A percentile compares a stretch with the other conserved stretches of the same genome.
Evolutionary conservation across 179 eudicot species (phyloP).

Genomic region (Carnegiea gigantea): DNA sequence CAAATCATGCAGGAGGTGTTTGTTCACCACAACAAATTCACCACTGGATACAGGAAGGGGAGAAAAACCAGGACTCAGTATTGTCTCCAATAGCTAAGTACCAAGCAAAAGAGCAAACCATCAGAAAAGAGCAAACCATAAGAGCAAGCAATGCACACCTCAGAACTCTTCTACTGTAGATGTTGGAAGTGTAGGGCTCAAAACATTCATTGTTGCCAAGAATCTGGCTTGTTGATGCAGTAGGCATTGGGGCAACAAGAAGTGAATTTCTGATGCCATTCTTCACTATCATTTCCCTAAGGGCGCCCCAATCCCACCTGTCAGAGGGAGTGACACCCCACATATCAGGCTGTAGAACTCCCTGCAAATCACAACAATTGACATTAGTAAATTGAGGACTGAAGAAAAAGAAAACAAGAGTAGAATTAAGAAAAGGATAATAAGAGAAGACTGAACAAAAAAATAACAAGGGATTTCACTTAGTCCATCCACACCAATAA

Average conservation of each 20-base stretch:
- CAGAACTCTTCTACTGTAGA: conserved; percentile 83
- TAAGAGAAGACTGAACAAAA: too few relatives aligned
- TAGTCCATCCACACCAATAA: neutral
- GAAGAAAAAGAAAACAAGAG: neutral
- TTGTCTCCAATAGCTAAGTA: neutral
- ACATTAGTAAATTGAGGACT: neutral
- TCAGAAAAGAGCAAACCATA: too few relatives aligned
- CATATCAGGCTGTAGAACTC: conserved; percentile 94
- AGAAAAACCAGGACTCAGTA: neutral
- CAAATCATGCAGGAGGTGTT: conserved; percentile 86
- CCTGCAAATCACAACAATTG: conserved; percentile 40
- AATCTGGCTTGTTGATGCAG: conserved; percentile 94
- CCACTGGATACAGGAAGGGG: conserved; percentile 47
- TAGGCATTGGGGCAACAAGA: conserved; percentile 97
- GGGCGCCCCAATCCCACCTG: conserved; percentile 83
- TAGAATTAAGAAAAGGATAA: too few relatives aligned
- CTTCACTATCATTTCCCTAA: conserved; percentile 55
- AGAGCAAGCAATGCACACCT: conserved; percentile 44
- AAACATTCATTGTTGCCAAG: conserved; percentile 93
- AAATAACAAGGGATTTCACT: too few relatives aligned
- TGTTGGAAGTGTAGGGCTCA: conserved; percentile 93
- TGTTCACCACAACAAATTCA: conserved; percentile 96
- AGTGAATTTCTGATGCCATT: conserved; percentile 80
- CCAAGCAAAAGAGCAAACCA: neutral
- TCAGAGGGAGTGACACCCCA: conserved; percentile 86